Conservation (phyloP, 352 stramenopile genomes). For the Phytophthora meadii region DNA sequence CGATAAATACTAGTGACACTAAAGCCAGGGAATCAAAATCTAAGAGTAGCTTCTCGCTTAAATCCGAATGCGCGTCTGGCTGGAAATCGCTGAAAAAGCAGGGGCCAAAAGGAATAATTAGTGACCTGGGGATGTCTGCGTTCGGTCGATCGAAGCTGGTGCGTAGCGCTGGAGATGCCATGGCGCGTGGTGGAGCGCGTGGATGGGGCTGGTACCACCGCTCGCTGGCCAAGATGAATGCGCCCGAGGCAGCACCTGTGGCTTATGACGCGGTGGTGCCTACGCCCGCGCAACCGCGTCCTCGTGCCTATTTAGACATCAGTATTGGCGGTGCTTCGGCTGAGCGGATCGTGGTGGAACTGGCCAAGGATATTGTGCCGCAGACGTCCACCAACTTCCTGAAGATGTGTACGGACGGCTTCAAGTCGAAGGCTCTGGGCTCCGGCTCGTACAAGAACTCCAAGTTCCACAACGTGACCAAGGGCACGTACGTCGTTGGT, state of each 20-base stretch:
- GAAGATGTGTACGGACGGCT: constrained; percentile 75
- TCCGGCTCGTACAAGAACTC: constrained; percentile 85
- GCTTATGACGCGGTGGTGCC: constrained; percentile 78
- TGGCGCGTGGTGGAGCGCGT: constrained; percentile 66
- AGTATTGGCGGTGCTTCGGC: constrained; percentile 81
- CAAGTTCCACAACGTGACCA: constrained; percentile 88
- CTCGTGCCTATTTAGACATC: constrained; percentile 82
- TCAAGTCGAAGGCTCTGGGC: constrained; percentile 63
- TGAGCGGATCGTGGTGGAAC: constrained; percentile 82
- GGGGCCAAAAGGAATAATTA: constrained; percentile 10
- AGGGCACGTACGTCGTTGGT: constrained; percentile 77
- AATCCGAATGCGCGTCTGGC: constrained; percentile 37
- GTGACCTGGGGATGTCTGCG: constrained; percentile 49
- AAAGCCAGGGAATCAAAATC: neutral
- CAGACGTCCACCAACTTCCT: constrained; percentile 81
- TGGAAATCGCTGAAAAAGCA: constrained; percentile 26
- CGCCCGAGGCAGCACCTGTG: constrained; percentile 53
- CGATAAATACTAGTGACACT: constrained; percentile 7
- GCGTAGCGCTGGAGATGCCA: constrained; percentile 55
- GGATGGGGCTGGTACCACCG: constrained; percentile 88
- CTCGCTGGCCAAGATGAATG: constrained; percentile 87
- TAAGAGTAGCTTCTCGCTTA: constrained; percentile 5
- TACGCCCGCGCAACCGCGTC: constrained; percentile 56
- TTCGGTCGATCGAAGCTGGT: constrained; percentile 72
- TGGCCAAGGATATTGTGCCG: constrained; percentile 85